Conservation (phyloP, 169 alveolate species). For the Amoebophrya sp. region DNA sequence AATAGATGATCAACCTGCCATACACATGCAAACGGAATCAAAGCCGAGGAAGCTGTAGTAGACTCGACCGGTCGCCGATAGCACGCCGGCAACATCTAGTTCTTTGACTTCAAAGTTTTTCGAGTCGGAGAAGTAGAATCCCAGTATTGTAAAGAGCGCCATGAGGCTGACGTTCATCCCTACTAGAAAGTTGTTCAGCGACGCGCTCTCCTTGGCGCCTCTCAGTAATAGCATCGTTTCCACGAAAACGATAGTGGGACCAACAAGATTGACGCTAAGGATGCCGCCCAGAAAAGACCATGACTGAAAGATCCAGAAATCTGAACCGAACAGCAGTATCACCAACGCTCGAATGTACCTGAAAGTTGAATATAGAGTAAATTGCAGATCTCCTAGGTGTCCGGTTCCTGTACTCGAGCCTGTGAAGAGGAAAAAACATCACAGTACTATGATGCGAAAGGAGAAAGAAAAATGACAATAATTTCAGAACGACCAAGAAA, state of each 20-base stretch:
- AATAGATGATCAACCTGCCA: too few relatives aligned
- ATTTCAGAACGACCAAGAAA: too few relatives aligned
- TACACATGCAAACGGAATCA: not conserved
- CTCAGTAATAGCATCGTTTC: not conserved
- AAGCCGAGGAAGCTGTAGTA: slow-evolving; percentile 1
- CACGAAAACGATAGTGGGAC: not conserved
- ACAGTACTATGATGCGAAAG: too few relatives aligned
- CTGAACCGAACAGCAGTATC: not conserved
- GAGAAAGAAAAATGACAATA: too few relatives aligned
- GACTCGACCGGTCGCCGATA: not conserved
- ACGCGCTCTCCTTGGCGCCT: not conserved
- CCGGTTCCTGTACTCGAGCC: too few relatives aligned
- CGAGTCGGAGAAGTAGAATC: not conserved
- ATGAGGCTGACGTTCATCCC: not conserved
- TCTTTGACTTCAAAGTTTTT: not conserved
- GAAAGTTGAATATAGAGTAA: too few relatives aligned
- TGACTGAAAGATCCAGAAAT: not conserved
- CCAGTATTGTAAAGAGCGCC: not conserved
- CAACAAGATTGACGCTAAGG: not conserved
- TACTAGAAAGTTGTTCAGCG: too few relatives aligned
- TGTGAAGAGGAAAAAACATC: too few relatives aligned
- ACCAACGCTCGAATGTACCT: not conserved
- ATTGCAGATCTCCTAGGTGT: too few relatives aligned
- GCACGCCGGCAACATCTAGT: not conserved
- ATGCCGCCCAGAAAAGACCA: not conserved